These are phyloP conservation scores for Hypericum androsaemum DNA, from an alignment of 345 rosid genomes.

Conservation along the genomic window DNA sequence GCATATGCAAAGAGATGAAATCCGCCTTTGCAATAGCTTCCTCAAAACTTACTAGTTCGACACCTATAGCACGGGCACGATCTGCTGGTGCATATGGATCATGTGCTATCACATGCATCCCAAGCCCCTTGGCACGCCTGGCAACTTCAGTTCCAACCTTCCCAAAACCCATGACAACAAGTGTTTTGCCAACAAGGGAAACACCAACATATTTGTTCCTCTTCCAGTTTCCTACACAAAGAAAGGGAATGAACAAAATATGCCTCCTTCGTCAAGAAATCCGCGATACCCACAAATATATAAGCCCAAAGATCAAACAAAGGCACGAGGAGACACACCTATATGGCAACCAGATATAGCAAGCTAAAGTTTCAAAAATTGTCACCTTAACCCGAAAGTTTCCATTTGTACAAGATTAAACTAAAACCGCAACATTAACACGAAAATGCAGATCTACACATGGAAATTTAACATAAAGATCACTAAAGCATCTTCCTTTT, in stretches of 20 bases:
- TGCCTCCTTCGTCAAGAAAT: background rate
- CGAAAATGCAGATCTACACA: too few species aligned
- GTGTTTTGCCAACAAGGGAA: conserved; percentile 19
- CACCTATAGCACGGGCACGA: conserved; percentile 17
- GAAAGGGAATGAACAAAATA: background rate
- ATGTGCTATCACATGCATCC: conserved; percentile 21
- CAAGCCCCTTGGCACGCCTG: conserved; percentile 20
- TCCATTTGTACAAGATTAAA: too few species aligned
- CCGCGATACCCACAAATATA: background rate
- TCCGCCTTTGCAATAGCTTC: conserved; percentile 18
- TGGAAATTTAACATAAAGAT: too few species aligned
- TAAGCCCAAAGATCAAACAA: too few species aligned
- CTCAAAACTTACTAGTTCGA: conserved; percentile 16
- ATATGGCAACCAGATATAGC: too few species aligned
- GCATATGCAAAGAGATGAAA: conserved; percentile 21
- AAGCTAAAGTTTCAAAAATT: too few species aligned
- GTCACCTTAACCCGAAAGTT: too few species aligned
- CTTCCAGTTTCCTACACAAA: conserved; percentile 18
- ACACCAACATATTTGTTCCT: conserved; percentile 21
- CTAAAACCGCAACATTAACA: too few species aligned
- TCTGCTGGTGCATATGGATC: conserved; percentile 23
- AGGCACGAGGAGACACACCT: too few species aligned
- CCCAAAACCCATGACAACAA: conserved; percentile 22
- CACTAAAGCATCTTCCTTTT: too few species aligned
- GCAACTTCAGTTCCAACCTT: conserved; percentile 24